Base-by-base conservation (phyloP, 164 flowering plant genomes). In the Macadamia integrifolia region DNA sequence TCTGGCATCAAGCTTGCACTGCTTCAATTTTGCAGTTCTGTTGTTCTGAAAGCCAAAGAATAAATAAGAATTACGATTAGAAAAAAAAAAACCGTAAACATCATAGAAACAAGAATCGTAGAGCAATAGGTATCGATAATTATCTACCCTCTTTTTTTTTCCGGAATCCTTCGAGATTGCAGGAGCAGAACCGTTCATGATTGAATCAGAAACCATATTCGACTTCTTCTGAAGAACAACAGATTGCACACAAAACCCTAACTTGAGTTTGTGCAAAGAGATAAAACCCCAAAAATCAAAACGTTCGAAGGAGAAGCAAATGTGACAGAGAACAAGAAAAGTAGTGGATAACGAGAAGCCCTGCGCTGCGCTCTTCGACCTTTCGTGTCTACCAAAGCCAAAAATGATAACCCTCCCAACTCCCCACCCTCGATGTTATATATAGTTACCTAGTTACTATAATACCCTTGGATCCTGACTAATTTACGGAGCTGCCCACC, bases 21-120 rank as follows among this genome's bases (percentile, higher is more conserved):
- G 95, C 87, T 88, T 91, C 85, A 89, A 74, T 82, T 89, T 89
- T 30, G 95, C 93, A 43, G 85, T 73, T 80, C 93, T 81, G 68
- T 88, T 88, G 30, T 80, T 73, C 96, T 90, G 82, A 71, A 75
- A 72, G 35, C 55, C 59, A 42, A 71, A 60, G 35, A 76, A 67
- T 9, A 63, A 66, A 28, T 71, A 50, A 46, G 48, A 11, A 9
- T 72, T 29, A 46, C 9, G 32, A 1, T 40, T 58, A 64, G 43
- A 64, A 42, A 52, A 40, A 17, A 23, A 61, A 55, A n/a, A 64
- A 66, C 23, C 9, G 64, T 30, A 29, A 31, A 49, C 32, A 52
- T 6, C 12, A 46, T 6, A 59, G 18, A 48, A 58, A 29, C 30
- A 5, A 59, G 15, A 40, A 58, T 28, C n/a, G 44, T 15, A 13